phyloP scores from a whole-genome alignment of 2,329 filamentous ascomycete genomes.

The Xylaria sp. region DNA sequence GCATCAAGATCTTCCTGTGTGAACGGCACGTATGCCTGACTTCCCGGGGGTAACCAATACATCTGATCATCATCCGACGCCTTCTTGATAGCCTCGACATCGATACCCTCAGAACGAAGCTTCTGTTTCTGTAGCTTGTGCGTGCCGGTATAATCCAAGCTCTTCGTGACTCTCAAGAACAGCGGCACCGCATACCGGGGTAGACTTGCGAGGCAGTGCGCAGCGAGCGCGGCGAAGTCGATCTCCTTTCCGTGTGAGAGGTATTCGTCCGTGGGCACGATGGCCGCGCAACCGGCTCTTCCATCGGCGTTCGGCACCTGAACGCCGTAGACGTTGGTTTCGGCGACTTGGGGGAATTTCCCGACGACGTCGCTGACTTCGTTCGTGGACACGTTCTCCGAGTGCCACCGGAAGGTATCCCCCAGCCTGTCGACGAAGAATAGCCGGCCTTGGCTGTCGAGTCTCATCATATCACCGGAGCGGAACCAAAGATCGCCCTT shows the following conservation, averaged over 20 bases:
- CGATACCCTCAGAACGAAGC: constrained; percentile 56
- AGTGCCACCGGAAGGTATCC: constrained; percentile 77
- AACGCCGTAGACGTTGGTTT: constrained; percentile 58
- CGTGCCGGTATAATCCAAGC: constrained; percentile 58
- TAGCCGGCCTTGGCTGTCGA: constrained; percentile 70
- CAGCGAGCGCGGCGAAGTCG: constrained; percentile 51
- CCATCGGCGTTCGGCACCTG: constrained; percentile 57
- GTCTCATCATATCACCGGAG: constrained; percentile 72
- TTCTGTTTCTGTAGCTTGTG: constrained; percentile 58
- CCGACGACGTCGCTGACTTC: constrained; percentile 57
- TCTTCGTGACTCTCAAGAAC: constrained; percentile 54
- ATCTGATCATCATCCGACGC: constrained; percentile 49
- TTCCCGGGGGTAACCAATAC: constrained; percentile 55
- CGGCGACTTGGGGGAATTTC: constrained; percentile 53
- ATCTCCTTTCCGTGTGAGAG: constrained; percentile 41
- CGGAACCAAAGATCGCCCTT: constrained; percentile 77
- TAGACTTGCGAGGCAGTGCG: constrained; percentile 53
- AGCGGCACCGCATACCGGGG: constrained; percentile 59
- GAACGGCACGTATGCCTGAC: constrained; percentile 53
- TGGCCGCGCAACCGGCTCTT: constrained; percentile 55
- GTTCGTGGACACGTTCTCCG: constrained; percentile 59
- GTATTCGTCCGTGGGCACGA: constrained; percentile 52
- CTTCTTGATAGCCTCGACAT: constrained; percentile 52
- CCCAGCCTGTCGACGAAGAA: constrained; percentile 76
- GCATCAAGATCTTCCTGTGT: constrained; percentile 51